phyloP scores from a whole-genome alignment of 768 basidiomycete species.

The Trametes coccinea region DNA sequence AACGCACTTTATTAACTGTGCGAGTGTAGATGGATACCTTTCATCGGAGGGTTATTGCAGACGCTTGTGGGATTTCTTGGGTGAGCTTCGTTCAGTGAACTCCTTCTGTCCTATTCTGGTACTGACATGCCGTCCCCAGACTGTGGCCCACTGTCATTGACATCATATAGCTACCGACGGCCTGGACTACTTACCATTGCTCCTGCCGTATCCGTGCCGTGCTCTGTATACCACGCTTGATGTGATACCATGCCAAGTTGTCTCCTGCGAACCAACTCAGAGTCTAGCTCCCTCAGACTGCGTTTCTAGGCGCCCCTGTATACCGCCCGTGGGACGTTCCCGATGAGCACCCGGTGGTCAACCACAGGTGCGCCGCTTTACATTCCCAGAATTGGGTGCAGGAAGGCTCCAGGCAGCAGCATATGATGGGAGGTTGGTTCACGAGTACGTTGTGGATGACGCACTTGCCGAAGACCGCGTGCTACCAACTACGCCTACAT shows the following conservation, averaged over 20 bases:
- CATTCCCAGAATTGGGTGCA: not conserved
- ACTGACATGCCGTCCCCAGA: conserved; percentile 25
- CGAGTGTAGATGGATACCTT: conserved; percentile 42
- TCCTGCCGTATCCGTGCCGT: not conserved
- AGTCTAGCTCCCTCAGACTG: not conserved
- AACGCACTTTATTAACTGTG: not conserved
- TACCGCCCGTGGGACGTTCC: not conserved
- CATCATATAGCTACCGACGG: conserved; percentile 32
- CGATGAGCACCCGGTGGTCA: not conserved
- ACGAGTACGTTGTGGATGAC: not conserved
- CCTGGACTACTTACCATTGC: not conserved
- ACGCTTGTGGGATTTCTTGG: conserved; percentile 42
- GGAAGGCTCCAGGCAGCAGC: not conserved
- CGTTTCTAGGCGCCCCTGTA: not conserved
- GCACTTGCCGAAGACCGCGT: conserved; percentile 7
- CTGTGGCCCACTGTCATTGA: conserved; percentile 47
- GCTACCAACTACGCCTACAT: conserved; percentile 1
- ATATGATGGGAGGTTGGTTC: conserved; percentile 2
- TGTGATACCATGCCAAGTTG: conserved; percentile 6
- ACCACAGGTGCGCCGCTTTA: not conserved
- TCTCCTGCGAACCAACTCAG: not conserved
- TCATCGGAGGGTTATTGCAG: conserved; percentile 43
- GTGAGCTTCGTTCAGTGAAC: conserved; percentile 26
- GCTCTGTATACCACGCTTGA: conserved; percentile 9
- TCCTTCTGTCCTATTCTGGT: not conserved